Base-by-base conservation (phyloP, 345 rosid genomes). In the Brassica cretica region DNA sequence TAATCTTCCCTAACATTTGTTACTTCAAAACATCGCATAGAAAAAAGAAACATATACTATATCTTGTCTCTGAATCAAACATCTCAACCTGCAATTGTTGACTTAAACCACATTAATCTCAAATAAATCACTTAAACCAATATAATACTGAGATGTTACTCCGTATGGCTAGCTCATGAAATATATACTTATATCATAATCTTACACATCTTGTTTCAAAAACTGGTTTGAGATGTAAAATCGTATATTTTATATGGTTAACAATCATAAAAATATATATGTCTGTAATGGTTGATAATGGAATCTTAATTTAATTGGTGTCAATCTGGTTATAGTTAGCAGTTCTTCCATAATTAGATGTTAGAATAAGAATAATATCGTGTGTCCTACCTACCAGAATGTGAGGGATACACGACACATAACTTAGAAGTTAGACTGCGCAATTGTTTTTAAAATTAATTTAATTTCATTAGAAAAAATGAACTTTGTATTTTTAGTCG, bases 21-120 rank as follows among this genome's bases (percentile, higher is more conserved):
- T 78, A 73, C 46, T 60, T 59, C 8, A 21, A 46, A 71, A 73
- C 24, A 60, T 73, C 46, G 33, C 74, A 68, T 6, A 12, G 0
- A 19, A 32, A 32, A 18, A 65, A 56, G 39, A 21, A 39, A 66
- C 27, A 56, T 8, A 56, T 76, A 56, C 5, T 24, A 32, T 60
- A 46, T 72, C 59, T 70, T 24, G 64, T 70, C 71, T 53, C 75
- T 35, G 4, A 51, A 64, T 37, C 39, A 66, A 25, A 16, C 63
- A 59, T 58, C 39, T 33, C 30, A 78, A 79, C 74, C 46, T 72
- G 72, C 55, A 60, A 60, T 59, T 72, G 77, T 66, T 78, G 73
- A 78, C 81, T 78, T 14, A 78, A 32, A n/a, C 64, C 69, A 44
- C 63, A 25, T 30, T 59, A 41, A 58, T 64, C 46, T 41, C 44